phyloP scores from a whole-genome alignment of 495 filamentous ascomycete genomes.

The Lentithecium fluviatile region DNA sequence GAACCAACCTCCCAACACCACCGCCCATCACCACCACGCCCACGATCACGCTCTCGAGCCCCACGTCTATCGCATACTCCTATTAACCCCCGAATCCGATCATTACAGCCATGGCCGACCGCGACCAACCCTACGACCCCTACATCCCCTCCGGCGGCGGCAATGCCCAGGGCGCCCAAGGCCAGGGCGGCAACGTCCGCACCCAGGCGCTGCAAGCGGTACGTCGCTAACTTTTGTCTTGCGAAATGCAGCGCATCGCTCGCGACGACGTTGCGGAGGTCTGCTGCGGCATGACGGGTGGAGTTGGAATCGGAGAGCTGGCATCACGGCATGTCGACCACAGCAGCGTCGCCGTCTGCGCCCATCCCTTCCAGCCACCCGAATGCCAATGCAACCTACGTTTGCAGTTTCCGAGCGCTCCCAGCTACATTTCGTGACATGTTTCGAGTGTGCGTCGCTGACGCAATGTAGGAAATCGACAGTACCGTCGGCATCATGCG shows the following conservation, averaged over 20 bases:
- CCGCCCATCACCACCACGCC: conserved; percentile 15
- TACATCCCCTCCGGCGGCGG: conserved; percentile 70
- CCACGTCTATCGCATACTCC: conserved; percentile 1
- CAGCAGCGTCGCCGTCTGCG: not conserved
- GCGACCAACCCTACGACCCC: conserved; percentile 82
- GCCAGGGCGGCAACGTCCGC: conserved; percentile 62
- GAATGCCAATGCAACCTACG: not conserved
- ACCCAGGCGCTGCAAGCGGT: conserved; percentile 78
- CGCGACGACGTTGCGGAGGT: not conserved
- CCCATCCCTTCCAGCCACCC: not conserved
- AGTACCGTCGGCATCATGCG: conserved; percentile 89
- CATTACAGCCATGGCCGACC: conserved; percentile 58
- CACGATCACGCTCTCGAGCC: not conserved
- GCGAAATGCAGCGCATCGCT: not conserved
- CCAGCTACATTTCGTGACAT: too few relatives aligned
- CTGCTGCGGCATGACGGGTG: not conserved
- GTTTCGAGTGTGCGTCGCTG: conserved; percentile 3
- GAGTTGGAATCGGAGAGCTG: conserved; percentile 5
- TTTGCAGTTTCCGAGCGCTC: not conserved
- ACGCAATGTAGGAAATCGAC: conserved; percentile 82
- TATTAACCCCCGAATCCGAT: not conserved
- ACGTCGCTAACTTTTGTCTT: conserved; percentile 46
- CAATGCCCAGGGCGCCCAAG: conserved; percentile 51
- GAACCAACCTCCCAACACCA: conserved; percentile 12
- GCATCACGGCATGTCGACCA: not conserved